phyloP scores from a whole-genome alignment of 2,329 filamentous ascomycete genomes.

The Mycosphaerella arachidis region DNA sequence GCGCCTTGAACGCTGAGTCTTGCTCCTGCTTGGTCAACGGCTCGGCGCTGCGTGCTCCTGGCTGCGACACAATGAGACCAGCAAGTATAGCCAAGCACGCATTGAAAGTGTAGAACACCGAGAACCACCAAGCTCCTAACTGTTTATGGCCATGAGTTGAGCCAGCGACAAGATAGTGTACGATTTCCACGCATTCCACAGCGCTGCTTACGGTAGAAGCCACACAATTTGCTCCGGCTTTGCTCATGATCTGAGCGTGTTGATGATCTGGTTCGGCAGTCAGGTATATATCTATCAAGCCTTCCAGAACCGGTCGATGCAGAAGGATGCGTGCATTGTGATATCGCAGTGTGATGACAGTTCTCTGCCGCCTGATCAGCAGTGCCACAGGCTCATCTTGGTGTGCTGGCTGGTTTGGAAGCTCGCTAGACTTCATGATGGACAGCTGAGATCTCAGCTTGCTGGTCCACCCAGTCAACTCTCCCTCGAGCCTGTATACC shows the following conservation, averaged over 20 bases:
- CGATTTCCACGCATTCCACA: neutral
- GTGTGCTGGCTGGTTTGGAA: neutral
- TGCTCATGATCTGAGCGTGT: constrained; percentile 2
- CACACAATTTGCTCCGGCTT: constrained; percentile 6
- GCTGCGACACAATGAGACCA: constrained; percentile 1
- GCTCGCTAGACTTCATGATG: neutral
- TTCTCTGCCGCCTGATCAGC: constrained; percentile 1
- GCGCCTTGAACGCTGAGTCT: constrained; percentile 1
- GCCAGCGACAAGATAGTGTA: constrained; percentile 3
- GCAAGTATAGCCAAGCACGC: constrained; percentile 6
- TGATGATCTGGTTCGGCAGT: neutral
- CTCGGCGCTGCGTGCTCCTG: neutral
- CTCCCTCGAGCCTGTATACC: constrained; percentile 5
- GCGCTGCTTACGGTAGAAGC: constrained; percentile 1
- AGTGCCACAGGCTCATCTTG: constrained; percentile 1
- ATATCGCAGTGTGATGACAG: constrained; percentile 8
- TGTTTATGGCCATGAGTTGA: constrained; percentile 1
- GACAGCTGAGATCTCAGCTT: neutral
- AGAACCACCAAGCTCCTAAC: constrained; percentile 12
- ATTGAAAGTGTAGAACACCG: constrained; percentile 9
- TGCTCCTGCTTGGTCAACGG: constrained; percentile 3
- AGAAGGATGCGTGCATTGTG: constrained; percentile 9
- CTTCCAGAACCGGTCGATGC: constrained; percentile 10
- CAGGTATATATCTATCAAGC: constrained; percentile 1
- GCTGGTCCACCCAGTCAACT: constrained; percentile 1